A percentile compares a stretch with the other conserved stretches of the same genome.
Conservation (phyloP, 345 rosid species). For the Sapria himalayana region DNA sequence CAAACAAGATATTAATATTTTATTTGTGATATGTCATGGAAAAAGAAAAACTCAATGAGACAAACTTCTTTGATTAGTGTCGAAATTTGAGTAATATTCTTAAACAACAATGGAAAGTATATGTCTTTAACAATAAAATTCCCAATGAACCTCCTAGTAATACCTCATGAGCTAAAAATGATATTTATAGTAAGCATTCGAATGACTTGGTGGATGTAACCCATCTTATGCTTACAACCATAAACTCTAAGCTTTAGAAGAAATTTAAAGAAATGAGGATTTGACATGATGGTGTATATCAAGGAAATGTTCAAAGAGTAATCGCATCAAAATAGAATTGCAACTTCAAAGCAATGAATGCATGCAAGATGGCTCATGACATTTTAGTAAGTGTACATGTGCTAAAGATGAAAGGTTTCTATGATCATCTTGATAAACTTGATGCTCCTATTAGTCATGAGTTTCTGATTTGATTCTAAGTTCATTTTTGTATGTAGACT, state of each 20-base stretch:
- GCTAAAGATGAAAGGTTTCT: no score
- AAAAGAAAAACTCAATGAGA: no score
- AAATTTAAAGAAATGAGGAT: not conserved
- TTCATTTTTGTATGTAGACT: not conserved
- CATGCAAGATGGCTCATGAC: no score
- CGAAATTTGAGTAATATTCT: not conserved
- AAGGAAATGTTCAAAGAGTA: not conserved
- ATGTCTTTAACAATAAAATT: not conserved
- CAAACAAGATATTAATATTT: no score
- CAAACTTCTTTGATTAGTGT: no score
- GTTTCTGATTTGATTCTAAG: not conserved
- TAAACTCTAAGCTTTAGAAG: no score
- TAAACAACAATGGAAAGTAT: not conserved
- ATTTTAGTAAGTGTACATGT: no score
- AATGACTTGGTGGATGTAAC: not conserved
- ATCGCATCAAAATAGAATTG: not conserved
- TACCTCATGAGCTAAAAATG: not conserved
- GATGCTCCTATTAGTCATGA: no score
- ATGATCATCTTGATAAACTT: no score
- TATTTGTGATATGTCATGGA: no score
- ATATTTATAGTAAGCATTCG: not conserved
- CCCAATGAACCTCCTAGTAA: not conserved
- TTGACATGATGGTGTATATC: not conserved
- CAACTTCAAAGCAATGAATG: not conserved
- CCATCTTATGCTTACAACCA: no score